Percentiles rank a stretch among this genome's conserved stretches.
Evolutionary conservation across 345 rosid genomes (phyloP).

Genomic region (Cardamine occulta): DNA sequence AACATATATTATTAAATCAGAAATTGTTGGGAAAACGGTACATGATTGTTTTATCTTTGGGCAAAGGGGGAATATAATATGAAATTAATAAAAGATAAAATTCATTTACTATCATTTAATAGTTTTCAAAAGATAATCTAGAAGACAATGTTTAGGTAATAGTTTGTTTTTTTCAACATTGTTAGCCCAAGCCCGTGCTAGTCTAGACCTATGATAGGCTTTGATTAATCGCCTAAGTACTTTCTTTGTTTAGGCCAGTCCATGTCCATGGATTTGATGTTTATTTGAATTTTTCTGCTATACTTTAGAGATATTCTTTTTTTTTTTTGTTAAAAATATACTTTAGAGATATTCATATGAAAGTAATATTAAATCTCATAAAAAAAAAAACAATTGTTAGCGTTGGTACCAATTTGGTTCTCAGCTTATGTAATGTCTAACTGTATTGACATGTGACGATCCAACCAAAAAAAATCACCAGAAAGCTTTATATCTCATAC

Average conservation of each 20-base stretch:
- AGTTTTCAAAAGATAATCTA: no score
- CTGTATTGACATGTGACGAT: no score
- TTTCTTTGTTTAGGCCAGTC: background rate
- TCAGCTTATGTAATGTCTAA: no score
- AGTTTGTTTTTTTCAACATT: background rate
- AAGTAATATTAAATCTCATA: background rate
- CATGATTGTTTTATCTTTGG: background rate
- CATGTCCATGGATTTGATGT: conserved; percentile 16
- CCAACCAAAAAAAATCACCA: background rate
- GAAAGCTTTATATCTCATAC: background rate
- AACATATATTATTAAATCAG: background rate
- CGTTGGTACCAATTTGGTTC: background rate
- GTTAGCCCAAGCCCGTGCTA: background rate
- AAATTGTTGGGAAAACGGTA: background rate
- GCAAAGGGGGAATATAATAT: no score
- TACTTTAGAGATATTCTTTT: background rate
- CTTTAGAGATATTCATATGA: background rate
- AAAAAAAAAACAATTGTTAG: background rate
- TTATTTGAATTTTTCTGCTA: conserved; percentile 7
- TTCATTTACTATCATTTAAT: background rate
- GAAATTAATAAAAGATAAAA: no score
- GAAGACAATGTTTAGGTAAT: background rate
- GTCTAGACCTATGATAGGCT: background rate
- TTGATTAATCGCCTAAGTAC: background rate
- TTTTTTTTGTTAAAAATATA: background rate